Evolutionary conservation across 2,329 filamentous ascomycete genomes (phyloP).

Genomic region (Phaeosphaeriaceae sp.): DNA sequence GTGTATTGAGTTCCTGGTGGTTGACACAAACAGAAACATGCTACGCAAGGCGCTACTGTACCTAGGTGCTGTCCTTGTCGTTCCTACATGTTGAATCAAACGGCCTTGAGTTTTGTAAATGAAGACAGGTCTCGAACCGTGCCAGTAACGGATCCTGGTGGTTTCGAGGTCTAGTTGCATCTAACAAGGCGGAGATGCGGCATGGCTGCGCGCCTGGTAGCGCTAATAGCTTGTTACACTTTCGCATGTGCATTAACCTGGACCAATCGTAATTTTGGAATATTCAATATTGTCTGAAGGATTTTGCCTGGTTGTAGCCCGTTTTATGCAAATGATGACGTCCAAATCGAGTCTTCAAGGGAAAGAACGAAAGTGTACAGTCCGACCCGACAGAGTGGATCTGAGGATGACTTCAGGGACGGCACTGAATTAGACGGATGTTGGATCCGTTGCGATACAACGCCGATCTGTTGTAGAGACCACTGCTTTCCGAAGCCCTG

Average conservation of each 20-base stretch:
- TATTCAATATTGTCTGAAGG: constrained; percentile 17
- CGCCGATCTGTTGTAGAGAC: not conserved
- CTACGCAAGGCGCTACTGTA: constrained; percentile 8
- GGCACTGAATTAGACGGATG: not conserved
- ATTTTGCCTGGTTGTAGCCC: constrained; percentile 20
- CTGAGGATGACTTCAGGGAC: not conserved
- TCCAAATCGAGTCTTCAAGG: constrained; percentile 7
- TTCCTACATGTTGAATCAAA: constrained; percentile 1
- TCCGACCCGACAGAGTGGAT: not conserved
- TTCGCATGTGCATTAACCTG: constrained; percentile 24
- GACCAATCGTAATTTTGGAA: constrained; percentile 30
- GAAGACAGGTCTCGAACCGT: constrained; percentile 26
- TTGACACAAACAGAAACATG: constrained; percentile 11
- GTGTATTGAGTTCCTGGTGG: not conserved
- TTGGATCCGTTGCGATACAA: not conserved
- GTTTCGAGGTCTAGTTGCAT: constrained; percentile 13
- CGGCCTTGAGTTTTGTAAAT: constrained; percentile 9
- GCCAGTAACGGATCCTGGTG: constrained; percentile 16
- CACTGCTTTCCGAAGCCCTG: not conserved
- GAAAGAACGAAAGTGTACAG: not conserved
- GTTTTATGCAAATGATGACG: constrained; percentile 25
- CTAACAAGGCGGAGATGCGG: not conserved
- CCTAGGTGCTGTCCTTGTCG: not conserved
- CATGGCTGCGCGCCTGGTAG: constrained; percentile 13
- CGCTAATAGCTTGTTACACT: constrained; percentile 10